phyloP scores from a whole-genome alignment of 2,329 filamentous ascomycete genomes.

The Gaeumannomyces tritici region DNA sequence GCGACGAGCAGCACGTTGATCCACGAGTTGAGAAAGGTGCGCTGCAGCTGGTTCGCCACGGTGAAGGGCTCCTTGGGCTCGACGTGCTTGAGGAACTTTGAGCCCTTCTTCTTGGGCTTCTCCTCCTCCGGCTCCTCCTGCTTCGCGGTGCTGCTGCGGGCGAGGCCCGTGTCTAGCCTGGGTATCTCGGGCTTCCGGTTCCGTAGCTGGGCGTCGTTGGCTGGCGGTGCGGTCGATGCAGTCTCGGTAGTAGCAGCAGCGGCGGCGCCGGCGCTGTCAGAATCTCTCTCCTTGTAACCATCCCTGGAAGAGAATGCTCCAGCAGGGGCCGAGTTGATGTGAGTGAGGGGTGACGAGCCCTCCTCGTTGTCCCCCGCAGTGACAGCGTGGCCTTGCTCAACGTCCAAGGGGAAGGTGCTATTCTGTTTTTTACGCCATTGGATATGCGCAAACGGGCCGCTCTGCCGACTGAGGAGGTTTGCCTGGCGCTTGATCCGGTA shows the following conservation, averaged over 20 bases:
- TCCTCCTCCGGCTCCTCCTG: slow-evolving; percentile 27
- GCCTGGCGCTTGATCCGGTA: slow-evolving; percentile 34
- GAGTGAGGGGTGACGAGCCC: slow-evolving; percentile 19
- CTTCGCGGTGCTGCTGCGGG: slow-evolving; percentile 12
- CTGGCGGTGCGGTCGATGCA: slow-evolving; percentile 4
- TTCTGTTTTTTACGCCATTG: slow-evolving; percentile 21
- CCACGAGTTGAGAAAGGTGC: slow-evolving; percentile 73
- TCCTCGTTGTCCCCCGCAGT: slow-evolving; percentile 12
- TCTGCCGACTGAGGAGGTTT: slow-evolving; percentile 29
- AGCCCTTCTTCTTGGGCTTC: slow-evolving; percentile 23
- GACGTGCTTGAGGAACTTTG: slow-evolving; percentile 32
- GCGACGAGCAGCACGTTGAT: slow-evolving; percentile 75
- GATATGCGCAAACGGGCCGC: slow-evolving; percentile 35
- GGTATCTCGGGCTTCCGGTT: slow-evolving; percentile 14
- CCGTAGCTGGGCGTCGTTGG: slow-evolving; percentile 7
- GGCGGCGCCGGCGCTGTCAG: background rate
- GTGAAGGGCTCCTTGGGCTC: slow-evolving; percentile 48
- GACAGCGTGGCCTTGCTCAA: slow-evolving; percentile 16
- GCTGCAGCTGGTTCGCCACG: slow-evolving; percentile 55
- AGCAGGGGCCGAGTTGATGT: slow-evolving; percentile 20
- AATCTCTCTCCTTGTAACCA: background rate
- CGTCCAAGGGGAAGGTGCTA: slow-evolving; percentile 23
- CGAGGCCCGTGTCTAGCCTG: slow-evolving; percentile 15
- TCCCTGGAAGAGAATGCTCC: background rate
- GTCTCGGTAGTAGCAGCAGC: slow-evolving; percentile 4